Base-by-base conservation (phyloP, 2,329 filamentous ascomycete species). In the Colletotrichum euphorbiae region DNA sequence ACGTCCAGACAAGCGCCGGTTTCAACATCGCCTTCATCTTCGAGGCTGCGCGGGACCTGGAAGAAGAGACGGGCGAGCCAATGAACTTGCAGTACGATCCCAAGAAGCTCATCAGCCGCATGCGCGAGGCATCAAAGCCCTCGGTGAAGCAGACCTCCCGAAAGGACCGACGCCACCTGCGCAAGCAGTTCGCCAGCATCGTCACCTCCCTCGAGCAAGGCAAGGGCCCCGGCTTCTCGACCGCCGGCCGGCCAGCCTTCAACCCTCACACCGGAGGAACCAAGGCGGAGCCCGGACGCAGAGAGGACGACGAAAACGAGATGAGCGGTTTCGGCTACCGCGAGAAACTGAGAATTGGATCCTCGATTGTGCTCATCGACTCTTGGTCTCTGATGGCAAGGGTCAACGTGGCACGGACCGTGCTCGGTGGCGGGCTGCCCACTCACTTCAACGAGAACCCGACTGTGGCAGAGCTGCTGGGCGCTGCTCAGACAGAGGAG, bases 21-120 rank as follows among this genome's bases (percentile, higher is more conserved):
- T 88, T 91, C 74, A 93, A 93, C 76, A 94, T 97, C 67, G 93
- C 93, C 0, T 83, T 97, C 9, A 83, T 97, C 11, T 95, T 93
- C 74, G 94, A 97, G 77, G 91, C 91, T 70, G 82, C 83, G 3
- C 82, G 84, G 38, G 78, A 80, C 12, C 79, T 84, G 64, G 82
- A 87, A 69, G 79, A 82, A 21, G 82, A 83, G 66, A 84, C 80
- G 2, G 84, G 82, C 46, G 80, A 86, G 70, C 78, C 80, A 9
- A 81, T 82, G 73, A 79, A 84, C 66, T 77, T 88, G 57, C 81
- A 82, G 13, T 84, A 85, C 70, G 82, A 87, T 67, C 83, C 85
- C 3, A 81, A 84, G 63, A 78, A 77, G 46, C 79, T 87, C 50
- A 77, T 83, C 33, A 80, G 80, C 40, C 82, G 82, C 40, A 81